Conservation (phyloP, 106 monocot genomes). For the Apostasia shenzhenica region DNA sequence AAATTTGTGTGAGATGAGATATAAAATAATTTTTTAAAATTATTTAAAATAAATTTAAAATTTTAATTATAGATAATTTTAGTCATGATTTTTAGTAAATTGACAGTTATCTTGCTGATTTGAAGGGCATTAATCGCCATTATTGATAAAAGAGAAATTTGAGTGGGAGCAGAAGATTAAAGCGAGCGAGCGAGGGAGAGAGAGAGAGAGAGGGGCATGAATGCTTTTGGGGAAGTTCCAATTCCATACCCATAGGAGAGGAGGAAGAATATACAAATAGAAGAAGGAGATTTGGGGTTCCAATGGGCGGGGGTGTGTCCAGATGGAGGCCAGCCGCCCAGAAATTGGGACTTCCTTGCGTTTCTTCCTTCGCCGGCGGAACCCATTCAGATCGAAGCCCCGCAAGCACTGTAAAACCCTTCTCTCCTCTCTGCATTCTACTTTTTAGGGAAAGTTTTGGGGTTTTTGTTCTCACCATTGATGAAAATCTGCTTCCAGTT, state of each 20-base stretch:
- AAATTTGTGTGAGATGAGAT: too few relatives aligned
- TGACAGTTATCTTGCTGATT: too few relatives aligned
- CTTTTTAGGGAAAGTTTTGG: neutral
- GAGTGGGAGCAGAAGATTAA: neutral
- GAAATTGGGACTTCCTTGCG: constrained; percentile 49
- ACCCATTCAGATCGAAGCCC: constrained; percentile 1
- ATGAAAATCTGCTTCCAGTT: neutral
- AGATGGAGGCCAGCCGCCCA: constrained; percentile 38
- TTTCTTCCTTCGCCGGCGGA: constrained; percentile 28
- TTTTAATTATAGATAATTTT: too few relatives aligned
- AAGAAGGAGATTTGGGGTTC: neutral
- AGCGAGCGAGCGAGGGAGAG: neutral
- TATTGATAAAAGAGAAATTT: too few relatives aligned
- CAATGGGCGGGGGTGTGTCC: constrained; percentile 39
- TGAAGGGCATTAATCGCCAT: too few relatives aligned
- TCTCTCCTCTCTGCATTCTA: neutral
- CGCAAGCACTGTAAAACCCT: constrained; percentile 11
- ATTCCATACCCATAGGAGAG: constrained; percentile 8
- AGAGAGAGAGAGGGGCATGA: constrained; percentile 1
- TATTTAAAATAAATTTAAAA: too few relatives aligned
- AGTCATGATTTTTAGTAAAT: too few relatives aligned
- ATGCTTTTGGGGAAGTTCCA: neutral
- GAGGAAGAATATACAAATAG: neutral
- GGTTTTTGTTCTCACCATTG: neutral
- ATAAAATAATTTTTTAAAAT: too few relatives aligned